Percentiles rank a stretch among this genome's conserved stretches.
Conservation (phyloP, 805 yeast genomes). For the Hanseniaspora lachancei region DNA sequence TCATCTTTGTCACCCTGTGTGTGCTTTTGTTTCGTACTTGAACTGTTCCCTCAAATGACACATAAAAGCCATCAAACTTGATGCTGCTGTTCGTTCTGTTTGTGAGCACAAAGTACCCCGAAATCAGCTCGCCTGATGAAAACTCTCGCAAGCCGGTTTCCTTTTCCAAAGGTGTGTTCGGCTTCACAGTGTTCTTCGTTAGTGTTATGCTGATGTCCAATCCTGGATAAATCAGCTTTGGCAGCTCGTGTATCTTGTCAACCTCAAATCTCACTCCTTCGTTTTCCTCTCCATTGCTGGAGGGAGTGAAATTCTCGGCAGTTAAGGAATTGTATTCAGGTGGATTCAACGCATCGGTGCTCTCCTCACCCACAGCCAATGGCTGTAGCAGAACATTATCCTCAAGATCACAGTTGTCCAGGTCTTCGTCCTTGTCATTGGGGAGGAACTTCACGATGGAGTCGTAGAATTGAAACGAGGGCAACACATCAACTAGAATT, state of each 20-base stretch:
- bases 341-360: neutral
- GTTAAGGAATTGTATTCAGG: slow-evolving; percentile 3
- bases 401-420: slow-evolving; percentile 11
- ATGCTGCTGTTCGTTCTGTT: slow-evolving; percentile 32
- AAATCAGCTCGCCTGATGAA: slow-evolving; percentile 41
- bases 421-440: slow-evolving; percentile 18
- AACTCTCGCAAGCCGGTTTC: slow-evolving; percentile 34
- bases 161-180: slow-evolving; percentile 19
- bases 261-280: slow-evolving; percentile 7
- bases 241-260: slow-evolving; percentile 20
- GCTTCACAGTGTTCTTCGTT: slow-evolving; percentile 18
- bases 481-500: slow-evolving; percentile 19
- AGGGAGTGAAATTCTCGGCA: neutral
- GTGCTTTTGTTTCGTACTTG: slow-evolving; percentile 19
- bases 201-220: slow-evolving; percentile 19
- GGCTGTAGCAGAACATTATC: slow-evolving; percentile 2
- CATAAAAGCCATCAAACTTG: slow-evolving; percentile 46
- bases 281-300: neutral
- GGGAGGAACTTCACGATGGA: slow-evolving; percentile 21
- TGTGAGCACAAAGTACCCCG: slow-evolving; percentile 37
- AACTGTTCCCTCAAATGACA: slow-evolving; percentile 42
- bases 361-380: neutral
- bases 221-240: slow-evolving; percentile 16
- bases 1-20: slow-evolving; percentile 21
- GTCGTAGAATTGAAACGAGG: slow-evolving; percentile 22